Evolutionary conservation across 179 eudicot species (phyloP).

Genomic region (Gypsophila paniculata): DNA sequence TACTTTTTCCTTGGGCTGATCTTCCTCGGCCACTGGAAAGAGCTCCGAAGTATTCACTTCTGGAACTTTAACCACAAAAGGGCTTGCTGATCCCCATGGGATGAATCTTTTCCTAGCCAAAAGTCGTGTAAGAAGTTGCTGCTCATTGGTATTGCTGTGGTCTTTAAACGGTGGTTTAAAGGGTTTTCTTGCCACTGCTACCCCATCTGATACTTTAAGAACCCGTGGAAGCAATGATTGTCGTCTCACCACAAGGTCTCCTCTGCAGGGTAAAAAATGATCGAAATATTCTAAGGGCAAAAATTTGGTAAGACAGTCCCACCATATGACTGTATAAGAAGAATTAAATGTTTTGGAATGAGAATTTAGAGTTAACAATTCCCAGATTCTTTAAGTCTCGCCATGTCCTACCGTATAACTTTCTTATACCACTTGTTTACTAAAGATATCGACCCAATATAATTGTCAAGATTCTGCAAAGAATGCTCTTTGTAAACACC

Average conservation of each 20-base stretch:
- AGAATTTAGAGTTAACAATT: neutral
- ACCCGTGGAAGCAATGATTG: constrained; percentile 82
- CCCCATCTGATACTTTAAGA: constrained; percentile 68
- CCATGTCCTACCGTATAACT: neutral
- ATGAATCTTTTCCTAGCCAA: constrained; percentile 87
- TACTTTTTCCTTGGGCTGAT: constrained; percentile 43
- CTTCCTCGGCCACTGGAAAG: constrained; percentile 35
- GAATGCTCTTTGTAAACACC: neutral
- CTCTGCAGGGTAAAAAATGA: constrained; percentile 36
- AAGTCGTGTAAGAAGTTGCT: constrained; percentile 63
- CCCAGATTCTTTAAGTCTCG: neutral
- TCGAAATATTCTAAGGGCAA: neutral
- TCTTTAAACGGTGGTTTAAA: constrained; percentile 76
- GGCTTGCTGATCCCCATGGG: constrained; percentile 84
- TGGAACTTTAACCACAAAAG: constrained; percentile 36
- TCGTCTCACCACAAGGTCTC: constrained; percentile 64
- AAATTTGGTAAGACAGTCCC: neutral
- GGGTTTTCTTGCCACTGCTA: constrained; percentile 64
- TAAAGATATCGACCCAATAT: neutral
- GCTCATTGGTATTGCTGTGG: constrained; percentile 43
- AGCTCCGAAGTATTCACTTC: constrained; percentile 32
- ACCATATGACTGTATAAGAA: neutral
- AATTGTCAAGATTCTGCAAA: neutral
- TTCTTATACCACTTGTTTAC: neutral
- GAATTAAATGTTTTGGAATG: neutral